Percentiles rank a stretch among this genome's conserved stretches.
Evolutionary conservation across 306 rosid genomes (phyloP).

Genomic region (Betula pendula): DNA sequence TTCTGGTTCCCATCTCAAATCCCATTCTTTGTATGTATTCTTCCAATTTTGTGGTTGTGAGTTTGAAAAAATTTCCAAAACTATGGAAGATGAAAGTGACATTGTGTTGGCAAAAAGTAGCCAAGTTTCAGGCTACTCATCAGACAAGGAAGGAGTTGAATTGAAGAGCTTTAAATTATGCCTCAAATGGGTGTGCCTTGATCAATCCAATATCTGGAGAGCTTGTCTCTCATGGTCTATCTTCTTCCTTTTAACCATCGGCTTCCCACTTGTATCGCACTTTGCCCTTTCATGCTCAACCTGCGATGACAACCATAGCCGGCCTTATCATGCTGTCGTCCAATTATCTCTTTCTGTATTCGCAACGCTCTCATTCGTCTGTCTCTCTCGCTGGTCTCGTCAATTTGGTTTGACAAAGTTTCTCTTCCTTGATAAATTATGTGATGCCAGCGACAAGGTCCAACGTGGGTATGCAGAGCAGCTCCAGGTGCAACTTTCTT

Average conservation of each 20-base stretch:
- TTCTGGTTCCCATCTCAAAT: background rate
- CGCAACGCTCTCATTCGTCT: slow-evolving; percentile 55
- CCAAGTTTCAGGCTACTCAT: slow-evolving; percentile 1
- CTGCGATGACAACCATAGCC: slow-evolving; percentile 65
- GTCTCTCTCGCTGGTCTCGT: slow-evolving; percentile 62
- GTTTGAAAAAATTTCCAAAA: slow-evolving; percentile 11
- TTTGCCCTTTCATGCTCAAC: slow-evolving; percentile 59
- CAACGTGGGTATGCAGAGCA: slow-evolving; percentile 56
- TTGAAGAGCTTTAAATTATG: slow-evolving; percentile 47
- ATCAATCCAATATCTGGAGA: slow-evolving; percentile 55
- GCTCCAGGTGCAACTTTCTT: slow-evolving; percentile 50
- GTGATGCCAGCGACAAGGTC: slow-evolving; percentile 50
- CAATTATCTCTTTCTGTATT: slow-evolving; percentile 62
- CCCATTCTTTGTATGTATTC: slow-evolving; percentile 25
- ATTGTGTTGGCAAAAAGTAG: slow-evolving; percentile 8
- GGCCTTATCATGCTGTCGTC: slow-evolving; percentile 73
- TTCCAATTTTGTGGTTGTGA: slow-evolving; percentile 11
- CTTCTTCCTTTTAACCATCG: slow-evolving; percentile 52
- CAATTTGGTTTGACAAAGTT: slow-evolving; percentile 56
- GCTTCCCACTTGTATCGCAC: slow-evolving; percentile 61
- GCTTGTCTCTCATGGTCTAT: slow-evolving; percentile 63
- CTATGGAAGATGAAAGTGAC: slow-evolving; percentile 58
- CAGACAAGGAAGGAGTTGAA: slow-evolving; percentile 38
- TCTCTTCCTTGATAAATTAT: slow-evolving; percentile 70
- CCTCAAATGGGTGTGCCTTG: slow-evolving; percentile 67